Evolutionary conservation across 2,329 filamentous ascomycete genomes (phyloP).

Genomic region (Ophiocordyceps australis): DNA sequence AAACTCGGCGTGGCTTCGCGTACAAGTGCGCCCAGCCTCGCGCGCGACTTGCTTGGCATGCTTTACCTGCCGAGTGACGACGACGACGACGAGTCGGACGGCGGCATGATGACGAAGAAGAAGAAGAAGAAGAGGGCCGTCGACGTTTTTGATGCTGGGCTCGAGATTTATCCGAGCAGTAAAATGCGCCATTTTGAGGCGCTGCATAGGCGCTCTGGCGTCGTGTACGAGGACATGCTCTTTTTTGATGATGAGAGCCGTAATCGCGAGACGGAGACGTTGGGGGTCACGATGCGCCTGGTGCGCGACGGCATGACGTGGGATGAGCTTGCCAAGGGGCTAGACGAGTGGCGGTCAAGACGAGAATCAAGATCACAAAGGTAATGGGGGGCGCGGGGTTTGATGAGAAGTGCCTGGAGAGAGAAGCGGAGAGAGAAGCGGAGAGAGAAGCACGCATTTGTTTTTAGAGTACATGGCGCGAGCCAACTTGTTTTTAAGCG

Average conservation of each 20-base stretch:
- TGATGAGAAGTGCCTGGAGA: not conserved
- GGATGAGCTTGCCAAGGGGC: conserved; percentile 60
- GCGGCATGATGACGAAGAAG: no score
- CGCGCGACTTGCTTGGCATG: conserved; percentile 60
- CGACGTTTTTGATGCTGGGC: conserved; percentile 38
- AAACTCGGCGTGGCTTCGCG: conserved; percentile 61
- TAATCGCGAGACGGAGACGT: conserved; percentile 60
- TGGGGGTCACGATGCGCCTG: conserved; percentile 74
- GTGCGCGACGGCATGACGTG: conserved; percentile 64
- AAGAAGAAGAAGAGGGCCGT: conserved; percentile 29
- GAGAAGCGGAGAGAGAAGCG: not conserved
- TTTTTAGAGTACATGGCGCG: no score
- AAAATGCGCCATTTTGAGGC: conserved; percentile 77
- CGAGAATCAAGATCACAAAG: no score
- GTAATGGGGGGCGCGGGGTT: no score
- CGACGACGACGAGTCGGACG: conserved; percentile 4
- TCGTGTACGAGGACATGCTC: conserved; percentile 69
- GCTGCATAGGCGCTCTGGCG: conserved; percentile 50
- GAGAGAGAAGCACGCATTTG: no score
- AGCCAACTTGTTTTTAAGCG: no score
- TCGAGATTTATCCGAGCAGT: conserved; percentile 56
- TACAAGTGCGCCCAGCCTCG: conserved; percentile 63
- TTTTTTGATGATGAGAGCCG: conserved; percentile 90
- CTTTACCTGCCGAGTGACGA: conserved; percentile 34
- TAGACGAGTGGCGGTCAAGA: conserved; percentile 70